Evolutionary conservation across 2,329 filamentous ascomycete genomes (phyloP), one percentile per base, ranked within the genome.

Genomic region (Ophiostoma australiae): DNA sequence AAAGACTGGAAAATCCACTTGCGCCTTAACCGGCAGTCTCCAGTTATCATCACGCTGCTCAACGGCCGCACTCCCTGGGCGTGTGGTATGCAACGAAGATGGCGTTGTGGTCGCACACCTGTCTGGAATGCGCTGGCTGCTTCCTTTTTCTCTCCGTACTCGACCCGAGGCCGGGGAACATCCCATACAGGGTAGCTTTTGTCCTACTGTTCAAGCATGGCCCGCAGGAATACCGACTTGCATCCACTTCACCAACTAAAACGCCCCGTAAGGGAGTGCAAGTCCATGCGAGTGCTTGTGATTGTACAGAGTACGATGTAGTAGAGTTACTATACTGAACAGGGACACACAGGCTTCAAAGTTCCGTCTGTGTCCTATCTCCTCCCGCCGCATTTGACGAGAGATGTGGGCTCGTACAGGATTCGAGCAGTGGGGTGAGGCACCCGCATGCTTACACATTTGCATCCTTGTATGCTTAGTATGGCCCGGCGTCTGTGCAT

Each of bases 31-130:
- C 27, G 58, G 58, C 58, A 33, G 58, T 63, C 58, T 33, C 27
- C 58, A 63, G 58, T 63, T 33, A 63, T 31, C 27, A 63, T 63
- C 58, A 33, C 58, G 58, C 58, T 33, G 55, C 27, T 61, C 55
- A 63, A 33, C 58, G 58, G 58, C 27, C 33, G 23, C 58, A 63
- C 58, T 63, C 58, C 58, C 58, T 63, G 58, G 58, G 58, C 58
- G 58, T 63, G 58, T 63, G 27, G 58, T 33, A 33, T 58, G 52
- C n/a, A 58, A 13, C 58, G 7, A 33, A 11, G 58, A 33, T 33
- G 58, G 27, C 27, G 27, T 31, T 33, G 27, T 27, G 27, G 58
- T 63, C 23, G 58, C 23, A 63, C 58, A 63, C 58, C 23, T 58
- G 11, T 63, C 13, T 63, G 13, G 15, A 63, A 33, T 63, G 15